Base-by-base conservation (phyloP, 805 yeast genomes). In the Ogataea paraovalis region DNA sequence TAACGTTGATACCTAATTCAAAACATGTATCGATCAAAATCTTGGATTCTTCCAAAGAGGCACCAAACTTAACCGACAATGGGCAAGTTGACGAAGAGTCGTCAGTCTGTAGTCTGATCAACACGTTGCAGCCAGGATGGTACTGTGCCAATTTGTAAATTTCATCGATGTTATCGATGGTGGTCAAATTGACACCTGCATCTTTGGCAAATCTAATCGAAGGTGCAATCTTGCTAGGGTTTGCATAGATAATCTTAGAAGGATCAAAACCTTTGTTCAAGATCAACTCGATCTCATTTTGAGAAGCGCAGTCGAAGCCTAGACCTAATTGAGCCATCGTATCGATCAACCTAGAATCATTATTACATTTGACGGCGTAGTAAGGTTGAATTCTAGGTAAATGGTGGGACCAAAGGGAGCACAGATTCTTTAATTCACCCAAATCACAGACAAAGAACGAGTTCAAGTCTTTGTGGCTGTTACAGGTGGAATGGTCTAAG, bases 281-380 rank as follows among this genome's bases (percentile, higher is more conserved):
- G 44, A 88, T 76, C 39, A 71, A 69, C 46, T 83, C 83, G 59
- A 92, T 88, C 69, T 92, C 99, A 53, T 76, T 76, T 60, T 84
- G 81, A 20, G 96, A 87, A 4, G 98, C 98, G 70, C 99, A 92
- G 65, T 92, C 99, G 61, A 92, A 92, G 48, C 85, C 84, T 45
- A 82, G 76, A 23, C 94, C 96, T 53, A 83, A 66, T 3, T 68
- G 51, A 2, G 79, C 81, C 55, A 92, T 73, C 25, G 75, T 65
- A 42, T 69, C 61, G 53, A 92, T 64, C 12, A 92, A 80, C 46
- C 69, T 69, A 6, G 69, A 57, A 62, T 89, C 83, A 34, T 90
- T 85, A 72, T 92, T 92, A 71, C 98, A 92, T 69, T 92, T 92
- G 56, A 92, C 94, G 18, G 99, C 99, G 67, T 91, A 92, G 61